Conservation (phyloP, 73 alveolate species). For the Effrenium voratum region DNA sequence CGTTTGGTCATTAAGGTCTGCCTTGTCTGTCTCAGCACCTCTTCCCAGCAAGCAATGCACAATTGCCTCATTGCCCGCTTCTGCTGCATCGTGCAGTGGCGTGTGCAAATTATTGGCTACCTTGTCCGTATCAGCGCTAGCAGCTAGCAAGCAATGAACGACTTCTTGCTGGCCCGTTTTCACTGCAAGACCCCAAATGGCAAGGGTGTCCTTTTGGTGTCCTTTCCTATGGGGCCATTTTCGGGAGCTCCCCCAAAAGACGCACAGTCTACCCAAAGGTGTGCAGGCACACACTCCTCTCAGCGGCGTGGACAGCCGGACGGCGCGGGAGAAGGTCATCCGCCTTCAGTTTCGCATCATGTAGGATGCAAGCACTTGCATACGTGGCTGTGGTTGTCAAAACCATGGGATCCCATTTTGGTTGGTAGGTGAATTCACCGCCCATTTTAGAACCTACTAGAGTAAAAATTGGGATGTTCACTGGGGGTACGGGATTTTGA, state of each 20-base stretch:
- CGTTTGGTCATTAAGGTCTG: no score
- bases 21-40: no score
- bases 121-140: no score
- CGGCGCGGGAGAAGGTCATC: conserved; percentile 3
- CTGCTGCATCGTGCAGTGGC: no score
- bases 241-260: not conserved
- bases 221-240: not conserved
- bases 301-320: conserved; percentile 40
- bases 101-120: no score
- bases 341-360: no score
- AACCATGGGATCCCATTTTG: not conserved
- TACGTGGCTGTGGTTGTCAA: not conserved
- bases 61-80: no score
- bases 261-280: not conserved
- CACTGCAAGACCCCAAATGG: not conserved
- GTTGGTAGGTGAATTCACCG: not conserved
- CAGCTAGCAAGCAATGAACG: no score
- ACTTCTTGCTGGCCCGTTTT: no score
- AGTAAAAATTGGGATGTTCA: not conserved
- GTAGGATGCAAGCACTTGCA: no score
- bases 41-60: no score
- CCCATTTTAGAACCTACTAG: not conserved
- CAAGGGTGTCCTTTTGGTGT: not conserved
- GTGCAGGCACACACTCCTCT: not conserved
- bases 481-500: no score